phyloP scores from a whole-genome alignment of 495 filamentous ascomycete species.

The Daldinia bambusicola region DNA sequence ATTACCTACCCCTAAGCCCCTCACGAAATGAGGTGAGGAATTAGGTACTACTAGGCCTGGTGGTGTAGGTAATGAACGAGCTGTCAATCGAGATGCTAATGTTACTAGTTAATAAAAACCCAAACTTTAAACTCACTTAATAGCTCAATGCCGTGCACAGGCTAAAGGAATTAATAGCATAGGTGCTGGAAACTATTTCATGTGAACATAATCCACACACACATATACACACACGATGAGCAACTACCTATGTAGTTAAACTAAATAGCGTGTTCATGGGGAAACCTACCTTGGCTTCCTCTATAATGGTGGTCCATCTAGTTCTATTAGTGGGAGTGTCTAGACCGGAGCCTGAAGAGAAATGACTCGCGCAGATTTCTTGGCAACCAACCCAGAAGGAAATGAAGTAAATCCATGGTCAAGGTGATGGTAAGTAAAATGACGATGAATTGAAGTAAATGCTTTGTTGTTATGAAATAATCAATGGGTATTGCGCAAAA shows the following conservation, averaged over 20 bases:
- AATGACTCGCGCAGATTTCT: slow-evolving; percentile 1
- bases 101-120: too few species aligned
- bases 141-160: not conserved
- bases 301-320: not conserved
- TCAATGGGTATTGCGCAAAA: not conserved
- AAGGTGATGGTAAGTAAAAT: not conserved
- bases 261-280: not conserved
- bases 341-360: not conserved
- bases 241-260: not conserved
- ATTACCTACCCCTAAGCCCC: too few species aligned
- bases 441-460: slow-evolving; percentile 2
- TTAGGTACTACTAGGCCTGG: too few species aligned
- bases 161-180: not conserved
- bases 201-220: not conserved
- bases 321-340: not conserved
- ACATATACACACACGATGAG: not conserved
- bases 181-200: not conserved
- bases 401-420: not conserved
- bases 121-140: too few species aligned
- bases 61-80: too few species aligned
- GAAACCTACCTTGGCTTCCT: not conserved
- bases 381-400: not conserved
- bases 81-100: too few species aligned
- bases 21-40: too few species aligned
- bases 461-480: slow-evolving; percentile 1